Evolutionary conservation across 805 yeast genomes (phyloP), one percentile per base, ranked within the genome.

Genomic region (Ogataea naganishii): DNA sequence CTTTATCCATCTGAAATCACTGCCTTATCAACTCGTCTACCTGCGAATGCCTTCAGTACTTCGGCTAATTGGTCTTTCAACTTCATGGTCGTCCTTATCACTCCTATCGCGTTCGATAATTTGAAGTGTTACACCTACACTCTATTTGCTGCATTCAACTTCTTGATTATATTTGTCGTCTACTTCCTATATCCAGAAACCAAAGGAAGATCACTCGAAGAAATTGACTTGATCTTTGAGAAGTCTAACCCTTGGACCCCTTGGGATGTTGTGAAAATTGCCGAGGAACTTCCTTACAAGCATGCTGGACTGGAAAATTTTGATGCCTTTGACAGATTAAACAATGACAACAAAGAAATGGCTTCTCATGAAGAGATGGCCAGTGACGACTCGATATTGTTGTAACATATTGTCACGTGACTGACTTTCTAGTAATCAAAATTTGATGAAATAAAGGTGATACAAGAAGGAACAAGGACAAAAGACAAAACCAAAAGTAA

Each of bases 1-100:
- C 45, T 72, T 38, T 67, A 65, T 34, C 69, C 72, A 14, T 69
- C 78, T 6, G 79, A 72, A 44, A 46, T 72, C 18, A 55, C 64
- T 32, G 66, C 77, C 3, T 56, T 68, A 14, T 18, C 14, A 14
- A 27, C 59, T 27, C 61, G 79, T 49, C 66, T 72, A 27, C 51
- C 68, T 25, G 61, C 70, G 31, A 51, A 62, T 34, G 67, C 66
- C 34, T 37, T 68, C 8, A 55, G 68, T 6, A 27, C 30, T 10
- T 23, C 30, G 11, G 49, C 65, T 24, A 72, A 72, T 45, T 72
- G 76, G 74, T 45, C 61, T 5, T 60, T 60, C 41, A 69, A 69
- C 43, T 72, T 70, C 40, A 36, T 64, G 46, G 64, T 72, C 16
- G 74, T 68, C 18, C 63, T 67, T 64, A 51, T 58, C 23, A 53